phyloP scores from a whole-genome alignment of 108 stramenopile species.

The Cyclotella kingstonii region DNA sequence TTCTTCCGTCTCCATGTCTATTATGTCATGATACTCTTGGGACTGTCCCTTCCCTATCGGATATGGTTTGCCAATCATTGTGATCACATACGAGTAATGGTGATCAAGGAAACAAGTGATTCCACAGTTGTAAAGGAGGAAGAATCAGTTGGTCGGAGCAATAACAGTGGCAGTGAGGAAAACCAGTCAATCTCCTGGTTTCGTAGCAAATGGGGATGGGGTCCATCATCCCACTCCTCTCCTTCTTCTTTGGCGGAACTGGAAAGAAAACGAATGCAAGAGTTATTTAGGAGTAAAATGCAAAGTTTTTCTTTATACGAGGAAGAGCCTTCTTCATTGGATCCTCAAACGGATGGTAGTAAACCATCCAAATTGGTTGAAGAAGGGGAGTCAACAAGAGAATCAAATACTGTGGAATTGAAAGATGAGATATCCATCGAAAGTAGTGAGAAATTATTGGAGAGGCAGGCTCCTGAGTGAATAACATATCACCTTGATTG shows the following conservation, averaged over 20 bases:
- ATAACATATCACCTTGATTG: too few species aligned
- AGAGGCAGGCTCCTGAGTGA: too few species aligned
- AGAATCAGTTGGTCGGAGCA: too few species aligned
- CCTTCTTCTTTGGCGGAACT: slow-evolving; percentile 7
- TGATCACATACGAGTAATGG: slow-evolving; percentile 75
- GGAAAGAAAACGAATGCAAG: slow-evolving; percentile 29
- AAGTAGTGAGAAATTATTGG: too few species aligned
- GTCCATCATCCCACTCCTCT: too few species aligned
- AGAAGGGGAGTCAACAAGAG: neutral
- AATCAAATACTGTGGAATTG: too few species aligned
- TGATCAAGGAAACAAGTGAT: slow-evolving; percentile 75
- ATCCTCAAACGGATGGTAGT: too few species aligned
- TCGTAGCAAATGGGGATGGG: slow-evolving; percentile 19
- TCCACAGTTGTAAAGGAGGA: slow-evolving; percentile 1
- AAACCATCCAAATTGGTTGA: too few species aligned
- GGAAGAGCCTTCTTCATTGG: slow-evolving; percentile 4
- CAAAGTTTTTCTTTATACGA: slow-evolving; percentile 44
- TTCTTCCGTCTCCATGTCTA: slow-evolving; percentile 61
- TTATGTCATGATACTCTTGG: slow-evolving; percentile 66
- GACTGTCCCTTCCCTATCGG: slow-evolving; percentile 80
- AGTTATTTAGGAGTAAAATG: slow-evolving; percentile 44
- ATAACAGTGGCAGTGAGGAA: too few species aligned
- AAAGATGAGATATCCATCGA: too few species aligned
- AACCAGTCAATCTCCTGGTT: too few species aligned
- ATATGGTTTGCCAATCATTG: slow-evolving; percentile 81